Evolutionary conservation across 805 yeast genomes (phyloP).

Genomic region (Diddensiella caesifluorescens): DNA sequence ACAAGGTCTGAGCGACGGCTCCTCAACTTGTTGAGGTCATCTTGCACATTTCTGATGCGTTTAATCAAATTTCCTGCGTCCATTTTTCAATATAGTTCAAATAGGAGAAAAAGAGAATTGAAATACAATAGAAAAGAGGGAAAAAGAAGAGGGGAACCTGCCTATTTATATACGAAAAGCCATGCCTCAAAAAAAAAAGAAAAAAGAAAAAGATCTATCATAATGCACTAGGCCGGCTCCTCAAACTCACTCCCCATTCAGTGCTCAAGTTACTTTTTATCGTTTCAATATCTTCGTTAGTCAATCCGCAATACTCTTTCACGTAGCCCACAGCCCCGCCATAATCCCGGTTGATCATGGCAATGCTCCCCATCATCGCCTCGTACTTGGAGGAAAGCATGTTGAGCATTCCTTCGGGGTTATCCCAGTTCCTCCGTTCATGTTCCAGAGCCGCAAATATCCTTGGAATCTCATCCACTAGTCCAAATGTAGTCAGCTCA

Average conservation of each 20-base stretch:
- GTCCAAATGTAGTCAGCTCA: conserved; percentile 64
- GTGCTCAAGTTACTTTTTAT: conserved; percentile 33
- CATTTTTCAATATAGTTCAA: too few species aligned
- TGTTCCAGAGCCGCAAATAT: conserved; percentile 17
- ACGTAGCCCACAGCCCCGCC: conserved; percentile 52
- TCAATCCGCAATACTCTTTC: conserved; percentile 40
- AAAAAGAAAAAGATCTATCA: too few species aligned
- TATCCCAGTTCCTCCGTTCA: conserved; percentile 26
- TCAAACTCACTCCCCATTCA: conserved; percentile 3
- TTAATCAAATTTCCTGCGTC: too few species aligned
- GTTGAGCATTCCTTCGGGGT: conserved; percentile 50
- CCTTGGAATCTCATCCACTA: conserved; percentile 19
- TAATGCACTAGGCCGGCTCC: too few species aligned
- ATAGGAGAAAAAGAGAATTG: too few species aligned
- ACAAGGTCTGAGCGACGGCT: too few species aligned
- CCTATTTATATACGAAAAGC: too few species aligned
- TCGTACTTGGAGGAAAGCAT: conserved; percentile 61
- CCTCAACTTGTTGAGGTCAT: too few species aligned
- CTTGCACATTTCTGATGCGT: too few species aligned
- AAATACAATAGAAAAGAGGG: too few species aligned
- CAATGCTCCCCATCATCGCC: conserved; percentile 61
- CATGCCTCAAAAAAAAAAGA: too few species aligned
- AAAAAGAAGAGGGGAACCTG: too few species aligned
- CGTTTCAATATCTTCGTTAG: conserved; percentile 39
- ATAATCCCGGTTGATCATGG: conserved; percentile 43